These are phyloP conservation scores for Pseudodiploospora longispora DNA, from an alignment of 2,329 filamentous ascomycete species.

Conservation along the genomic window DNA sequence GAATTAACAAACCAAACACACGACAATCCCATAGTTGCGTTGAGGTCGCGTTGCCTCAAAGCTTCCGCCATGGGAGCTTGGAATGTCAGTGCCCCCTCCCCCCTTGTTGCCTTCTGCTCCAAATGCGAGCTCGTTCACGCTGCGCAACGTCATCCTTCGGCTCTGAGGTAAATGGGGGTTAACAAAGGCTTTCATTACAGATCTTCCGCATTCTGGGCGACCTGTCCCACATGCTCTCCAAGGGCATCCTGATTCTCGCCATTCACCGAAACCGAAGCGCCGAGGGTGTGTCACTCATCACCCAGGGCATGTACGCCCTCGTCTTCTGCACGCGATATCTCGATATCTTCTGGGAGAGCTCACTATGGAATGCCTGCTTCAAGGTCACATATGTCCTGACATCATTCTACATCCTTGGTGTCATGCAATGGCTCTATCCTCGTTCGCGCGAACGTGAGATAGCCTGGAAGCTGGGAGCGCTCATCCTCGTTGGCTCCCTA, in stretches of 20 bases:
- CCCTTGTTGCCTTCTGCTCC: too few relatives aligned
- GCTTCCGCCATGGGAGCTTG: slow-evolving; percentile 29
- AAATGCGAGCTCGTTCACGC: background rate
- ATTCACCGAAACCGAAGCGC: slow-evolving; percentile 84
- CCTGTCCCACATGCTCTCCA: slow-evolving; percentile 75
- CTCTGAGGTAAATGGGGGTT: background rate
- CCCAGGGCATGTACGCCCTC: slow-evolving; percentile 75
- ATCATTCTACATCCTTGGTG: slow-evolving; percentile 74
- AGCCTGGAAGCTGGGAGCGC: slow-evolving; percentile 83
- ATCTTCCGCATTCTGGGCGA: slow-evolving; percentile 74
- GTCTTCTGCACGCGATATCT: slow-evolving; percentile 86
- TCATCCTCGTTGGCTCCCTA: slow-evolving; percentile 57
- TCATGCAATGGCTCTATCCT: slow-evolving; percentile 82
- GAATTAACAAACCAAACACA: too few relatives aligned
- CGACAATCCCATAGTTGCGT: background rate
- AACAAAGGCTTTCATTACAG: slow-evolving; percentile 22
- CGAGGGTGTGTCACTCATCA: slow-evolving; percentile 88
- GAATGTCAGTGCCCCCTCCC: slow-evolving; percentile 24
- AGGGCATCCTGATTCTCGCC: slow-evolving; percentile 82
- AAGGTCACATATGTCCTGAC: slow-evolving; percentile 85
- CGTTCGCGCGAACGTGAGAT: slow-evolving; percentile 84
- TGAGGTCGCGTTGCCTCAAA: slow-evolving; percentile 7
- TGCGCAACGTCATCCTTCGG: background rate
- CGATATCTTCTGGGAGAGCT: slow-evolving; percentile 59
- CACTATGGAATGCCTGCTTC: slow-evolving; percentile 66